Evolutionary conservation across 148 eudicot genomes (phyloP).

Genomic region (Rhododendron henanense): DNA sequence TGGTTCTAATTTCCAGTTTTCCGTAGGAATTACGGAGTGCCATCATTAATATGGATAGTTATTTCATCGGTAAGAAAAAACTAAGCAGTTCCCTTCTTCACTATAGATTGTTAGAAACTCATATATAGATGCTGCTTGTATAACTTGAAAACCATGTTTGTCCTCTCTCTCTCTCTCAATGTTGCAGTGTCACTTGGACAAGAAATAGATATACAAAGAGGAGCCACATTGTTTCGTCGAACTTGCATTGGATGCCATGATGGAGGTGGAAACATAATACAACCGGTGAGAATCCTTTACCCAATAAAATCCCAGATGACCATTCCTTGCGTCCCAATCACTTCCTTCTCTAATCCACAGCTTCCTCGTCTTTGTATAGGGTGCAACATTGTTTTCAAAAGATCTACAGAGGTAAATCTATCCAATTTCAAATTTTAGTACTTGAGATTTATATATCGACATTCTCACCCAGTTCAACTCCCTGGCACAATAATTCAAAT

Average conservation of each 20-base stretch:
- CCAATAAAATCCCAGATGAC: not conserved
- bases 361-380: slow-evolving; percentile 28
- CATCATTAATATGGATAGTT: not conserved
- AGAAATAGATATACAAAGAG: slow-evolving; percentile 37
- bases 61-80: not conserved
- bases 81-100: not conserved
- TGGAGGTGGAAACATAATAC: slow-evolving; percentile 85
- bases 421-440: not conserved
- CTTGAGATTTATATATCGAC: not conserved
- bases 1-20: not conserved
- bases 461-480: not conserved
- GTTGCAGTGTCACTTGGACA: slow-evolving; percentile 32
- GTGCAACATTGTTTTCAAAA: slow-evolving; percentile 69
- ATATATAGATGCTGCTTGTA: not conserved
- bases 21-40: not conserved
- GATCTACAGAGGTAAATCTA: slow-evolving; percentile 55
- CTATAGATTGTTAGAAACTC: not conserved
- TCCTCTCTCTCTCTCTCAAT: not conserved
- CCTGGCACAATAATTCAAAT: not conserved
- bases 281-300: slow-evolving; percentile 45
- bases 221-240: slow-evolving; percentile 45
- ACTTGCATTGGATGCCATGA: slow-evolving; percentile 92
- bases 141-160: not conserved
- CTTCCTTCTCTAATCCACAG: not conserved
- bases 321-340: not conserved